Percentiles rank a stretch among this genome's conserved stretches.
Conservation (phyloP, 768 basidiomycete species). For the Aureoboletus auriporus region DNA sequence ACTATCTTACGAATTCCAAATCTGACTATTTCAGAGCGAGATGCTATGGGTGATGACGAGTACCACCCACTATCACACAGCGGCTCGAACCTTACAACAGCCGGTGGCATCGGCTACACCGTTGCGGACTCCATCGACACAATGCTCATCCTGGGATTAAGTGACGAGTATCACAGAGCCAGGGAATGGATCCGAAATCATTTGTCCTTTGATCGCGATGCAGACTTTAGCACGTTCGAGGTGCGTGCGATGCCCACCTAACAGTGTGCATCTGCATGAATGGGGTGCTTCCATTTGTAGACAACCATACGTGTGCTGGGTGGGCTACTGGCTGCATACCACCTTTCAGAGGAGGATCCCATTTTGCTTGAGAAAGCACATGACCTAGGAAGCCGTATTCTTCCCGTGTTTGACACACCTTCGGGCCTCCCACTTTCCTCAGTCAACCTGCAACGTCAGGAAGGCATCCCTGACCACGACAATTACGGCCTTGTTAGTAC, state of each 20-base stretch:
- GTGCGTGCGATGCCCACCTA: slow-evolving; percentile 37
- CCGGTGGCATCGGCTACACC: slow-evolving; percentile 85
- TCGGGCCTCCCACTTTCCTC: slow-evolving; percentile 78
- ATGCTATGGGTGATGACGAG: slow-evolving; percentile 91
- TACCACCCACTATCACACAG: slow-evolving; percentile 78
- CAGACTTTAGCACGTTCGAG: slow-evolving; percentile 85
- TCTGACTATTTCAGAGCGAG: slow-evolving; percentile 51
- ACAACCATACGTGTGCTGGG: slow-evolving; percentile 92
- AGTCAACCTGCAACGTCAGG: slow-evolving; percentile 63
- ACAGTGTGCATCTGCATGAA: not conserved
- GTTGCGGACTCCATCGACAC: slow-evolving; percentile 87
- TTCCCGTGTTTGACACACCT: slow-evolving; percentile 78
- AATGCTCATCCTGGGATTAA: slow-evolving; percentile 80
- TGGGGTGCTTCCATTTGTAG: slow-evolving; percentile 36
- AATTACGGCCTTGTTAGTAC: slow-evolving; percentile 66
- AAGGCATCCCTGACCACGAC: slow-evolving; percentile 58
- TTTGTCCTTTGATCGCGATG: slow-evolving; percentile 75
- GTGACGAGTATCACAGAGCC: slow-evolving; percentile 74
- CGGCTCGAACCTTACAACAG: slow-evolving; percentile 74
- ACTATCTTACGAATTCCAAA: slow-evolving; percentile 1
- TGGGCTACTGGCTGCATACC: slow-evolving; percentile 82
- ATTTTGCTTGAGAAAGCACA: slow-evolving; percentile 72
- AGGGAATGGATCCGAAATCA: slow-evolving; percentile 69
- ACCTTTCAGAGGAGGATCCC: slow-evolving; percentile 64
- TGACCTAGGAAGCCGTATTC: slow-evolving; percentile 83